These are phyloP conservation scores for Globisporangium paddicum DNA, from an alignment of 352 stramenopile genomes.

Conservation along the genomic window DNA sequence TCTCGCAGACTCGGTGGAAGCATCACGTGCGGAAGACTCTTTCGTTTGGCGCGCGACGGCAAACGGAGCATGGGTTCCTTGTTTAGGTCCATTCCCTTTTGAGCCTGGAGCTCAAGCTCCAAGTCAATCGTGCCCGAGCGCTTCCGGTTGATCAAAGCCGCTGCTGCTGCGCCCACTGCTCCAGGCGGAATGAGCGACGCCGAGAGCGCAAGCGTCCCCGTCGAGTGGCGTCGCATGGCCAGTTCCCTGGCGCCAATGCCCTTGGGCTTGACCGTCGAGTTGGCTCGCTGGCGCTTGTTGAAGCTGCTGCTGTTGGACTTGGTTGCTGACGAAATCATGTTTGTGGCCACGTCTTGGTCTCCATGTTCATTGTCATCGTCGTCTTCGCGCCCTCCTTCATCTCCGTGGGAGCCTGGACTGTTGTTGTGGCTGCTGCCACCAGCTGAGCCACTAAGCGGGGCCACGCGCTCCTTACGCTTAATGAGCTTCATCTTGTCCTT, in stretches of 20 bases:
- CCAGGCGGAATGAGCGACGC: constrained; percentile 23
- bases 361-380: not conserved
- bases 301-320: not conserved
- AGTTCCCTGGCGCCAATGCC: constrained; percentile 7
- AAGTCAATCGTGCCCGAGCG: constrained; percentile 14
- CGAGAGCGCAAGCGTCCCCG: constrained; percentile 35
- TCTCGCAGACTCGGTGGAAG: constrained; percentile 13
- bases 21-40: constrained; percentile 39
- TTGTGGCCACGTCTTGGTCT: not conserved
- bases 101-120: constrained; percentile 11
- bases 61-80: constrained; percentile 21
- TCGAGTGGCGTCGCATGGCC: constrained; percentile 35
- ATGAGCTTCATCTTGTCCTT: constrained; percentile 73
- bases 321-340: not conserved
- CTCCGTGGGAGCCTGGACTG: not conserved
- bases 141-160: constrained; percentile 8
- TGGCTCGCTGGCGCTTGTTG: constrained; percentile 4
- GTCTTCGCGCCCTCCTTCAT: not conserved
- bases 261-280: constrained; percentile 6
- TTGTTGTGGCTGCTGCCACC: not conserved
- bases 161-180: constrained; percentile 8
- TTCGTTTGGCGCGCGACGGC: constrained; percentile 31
- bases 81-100: constrained; percentile 11
- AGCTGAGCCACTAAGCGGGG: not conserved
- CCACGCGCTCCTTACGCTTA: constrained; percentile 55